phyloP scores from a whole-genome alignment of 257 asterid species.

The Cynanchum wilfordii region DNA sequence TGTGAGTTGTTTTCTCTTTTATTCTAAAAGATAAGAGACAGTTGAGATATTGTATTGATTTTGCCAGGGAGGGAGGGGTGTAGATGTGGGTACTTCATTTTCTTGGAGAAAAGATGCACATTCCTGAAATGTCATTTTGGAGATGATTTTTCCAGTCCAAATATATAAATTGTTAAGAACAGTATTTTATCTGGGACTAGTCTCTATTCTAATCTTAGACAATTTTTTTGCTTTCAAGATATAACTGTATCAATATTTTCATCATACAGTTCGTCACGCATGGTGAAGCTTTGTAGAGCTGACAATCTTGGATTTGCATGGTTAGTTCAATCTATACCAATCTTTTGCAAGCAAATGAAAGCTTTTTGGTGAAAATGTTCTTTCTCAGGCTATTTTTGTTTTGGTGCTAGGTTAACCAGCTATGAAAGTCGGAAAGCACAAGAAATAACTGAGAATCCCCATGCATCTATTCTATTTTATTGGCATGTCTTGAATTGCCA shows the following conservation, averaged over 20 bases:
- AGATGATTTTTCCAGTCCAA: neutral
- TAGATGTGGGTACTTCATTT: neutral
- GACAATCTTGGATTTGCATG: conserved; percentile 68
- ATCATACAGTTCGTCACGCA: conserved; percentile 58
- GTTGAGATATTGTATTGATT: neutral
- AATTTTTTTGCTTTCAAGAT: neutral
- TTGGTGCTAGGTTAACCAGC: conserved; percentile 55
- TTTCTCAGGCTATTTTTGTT: neutral
- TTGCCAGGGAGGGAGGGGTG: neutral
- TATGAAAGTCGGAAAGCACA: conserved; percentile 64
- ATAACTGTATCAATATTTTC: neutral
- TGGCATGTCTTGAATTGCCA: conserved; percentile 73
- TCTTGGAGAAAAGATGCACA: neutral
- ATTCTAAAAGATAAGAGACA: neutral
- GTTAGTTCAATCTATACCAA: conserved; percentile 36
- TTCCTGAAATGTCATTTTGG: neutral
- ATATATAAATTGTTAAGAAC: neutral
- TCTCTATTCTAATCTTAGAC: conserved; percentile 1
- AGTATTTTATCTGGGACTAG: neutral
- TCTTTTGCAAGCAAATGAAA: conserved; percentile 15
- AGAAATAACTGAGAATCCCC: conserved; percentile 67
- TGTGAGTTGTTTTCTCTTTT: conserved; percentile 12
- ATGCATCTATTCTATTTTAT: conserved; percentile 67
- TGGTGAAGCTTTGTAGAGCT: conserved; percentile 66
- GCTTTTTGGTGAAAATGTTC: neutral